Percentiles rank a stretch among this genome's conserved stretches.
Evolutionary conservation across 2,329 filamentous ascomycete species (phyloP).

Genomic region (Mycosphaerelloides madeirae): DNA sequence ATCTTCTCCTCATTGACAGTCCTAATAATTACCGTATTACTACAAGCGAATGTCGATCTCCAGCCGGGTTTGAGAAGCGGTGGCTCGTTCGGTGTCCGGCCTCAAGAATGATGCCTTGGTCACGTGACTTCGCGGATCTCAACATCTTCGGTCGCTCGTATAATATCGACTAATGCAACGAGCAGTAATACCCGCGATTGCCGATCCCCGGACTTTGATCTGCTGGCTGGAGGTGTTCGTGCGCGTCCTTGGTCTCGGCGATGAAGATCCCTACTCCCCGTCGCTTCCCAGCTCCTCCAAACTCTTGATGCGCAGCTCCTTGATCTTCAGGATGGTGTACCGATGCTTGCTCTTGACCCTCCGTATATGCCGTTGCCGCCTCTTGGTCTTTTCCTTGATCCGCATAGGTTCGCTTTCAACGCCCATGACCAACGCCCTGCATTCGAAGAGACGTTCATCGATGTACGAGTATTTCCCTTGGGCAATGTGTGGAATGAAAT

Average conservation of each 20-base stretch:
- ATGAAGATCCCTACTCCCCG: conserved; percentile 25
- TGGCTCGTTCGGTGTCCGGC: too few relatives aligned
- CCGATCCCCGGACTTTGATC: too few relatives aligned
- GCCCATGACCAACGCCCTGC: conserved; percentile 77
- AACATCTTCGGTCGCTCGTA: too few relatives aligned
- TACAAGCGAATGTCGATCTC: too few relatives aligned
- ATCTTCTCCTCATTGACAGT: too few relatives aligned
- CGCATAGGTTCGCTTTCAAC: conserved; percentile 65
- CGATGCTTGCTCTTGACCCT: conserved; percentile 83
- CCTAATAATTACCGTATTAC: too few relatives aligned
- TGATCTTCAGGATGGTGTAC: conserved; percentile 80
- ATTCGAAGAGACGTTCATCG: conserved; percentile 78
- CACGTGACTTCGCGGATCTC: too few relatives aligned
- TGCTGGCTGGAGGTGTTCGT: background rate
- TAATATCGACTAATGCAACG: too few relatives aligned
- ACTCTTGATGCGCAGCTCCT: conserved; percentile 67
- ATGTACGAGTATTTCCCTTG: conserved; percentile 52
- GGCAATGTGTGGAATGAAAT: conserved; percentile 38
- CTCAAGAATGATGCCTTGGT: too few relatives aligned
- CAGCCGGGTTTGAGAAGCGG: too few relatives aligned
- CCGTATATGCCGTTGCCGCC: conserved; percentile 62
- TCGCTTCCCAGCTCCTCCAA: conserved; percentile 50
- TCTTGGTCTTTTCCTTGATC: conserved; percentile 56
- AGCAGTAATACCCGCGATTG: too few relatives aligned
- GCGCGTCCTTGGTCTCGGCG: background rate